Percentiles rank a stretch among this genome's conserved stretches.
phyloP scores from a whole-genome alignment of 768 basidiomycete species.

The Boletus rufocinnamomeus region DNA sequence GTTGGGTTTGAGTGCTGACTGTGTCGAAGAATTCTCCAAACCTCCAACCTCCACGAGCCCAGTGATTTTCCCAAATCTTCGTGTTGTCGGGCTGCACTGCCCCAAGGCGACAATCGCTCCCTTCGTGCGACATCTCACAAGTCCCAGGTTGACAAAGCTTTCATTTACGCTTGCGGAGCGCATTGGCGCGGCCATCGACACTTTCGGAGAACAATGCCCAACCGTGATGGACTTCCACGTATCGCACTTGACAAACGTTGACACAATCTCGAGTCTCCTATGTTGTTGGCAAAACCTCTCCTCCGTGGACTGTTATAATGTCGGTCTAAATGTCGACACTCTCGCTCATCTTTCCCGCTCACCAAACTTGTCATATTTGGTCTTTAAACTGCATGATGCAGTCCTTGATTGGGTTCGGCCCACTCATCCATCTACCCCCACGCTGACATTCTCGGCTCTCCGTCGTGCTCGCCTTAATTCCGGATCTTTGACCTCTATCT shows the following conservation, averaged over 20 bases:
- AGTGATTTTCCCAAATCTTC: constrained; percentile 17
- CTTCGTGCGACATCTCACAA: constrained; percentile 11
- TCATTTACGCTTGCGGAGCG: neutral
- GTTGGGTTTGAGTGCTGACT: neutral
- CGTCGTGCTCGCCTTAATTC: neutral
- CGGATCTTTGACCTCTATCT: no score
- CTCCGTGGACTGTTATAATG: neutral
- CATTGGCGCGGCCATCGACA: neutral
- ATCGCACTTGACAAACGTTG: neutral
- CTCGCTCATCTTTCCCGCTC: constrained; percentile 9
- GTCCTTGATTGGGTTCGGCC: neutral
- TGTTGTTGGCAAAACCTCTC: constrained; percentile 10
- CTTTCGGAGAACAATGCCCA: constrained; percentile 7
- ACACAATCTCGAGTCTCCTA: constrained; percentile 6
- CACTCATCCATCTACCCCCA: neutral
- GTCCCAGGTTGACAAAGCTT: constrained; percentile 1
- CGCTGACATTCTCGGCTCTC: constrained; percentile 8
- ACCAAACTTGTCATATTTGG: neutral
- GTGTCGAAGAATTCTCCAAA: constrained; percentile 5
- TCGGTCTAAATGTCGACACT: neutral
- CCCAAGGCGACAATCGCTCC: neutral
- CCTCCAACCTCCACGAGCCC: neutral
- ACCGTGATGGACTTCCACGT: neutral
- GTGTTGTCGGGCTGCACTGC: neutral
- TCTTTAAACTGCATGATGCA: neutral